These are phyloP conservation scores for Vitis hybrid DNA, from an alignment of 177 flowering plant species.

Conservation along the genomic window DNA sequence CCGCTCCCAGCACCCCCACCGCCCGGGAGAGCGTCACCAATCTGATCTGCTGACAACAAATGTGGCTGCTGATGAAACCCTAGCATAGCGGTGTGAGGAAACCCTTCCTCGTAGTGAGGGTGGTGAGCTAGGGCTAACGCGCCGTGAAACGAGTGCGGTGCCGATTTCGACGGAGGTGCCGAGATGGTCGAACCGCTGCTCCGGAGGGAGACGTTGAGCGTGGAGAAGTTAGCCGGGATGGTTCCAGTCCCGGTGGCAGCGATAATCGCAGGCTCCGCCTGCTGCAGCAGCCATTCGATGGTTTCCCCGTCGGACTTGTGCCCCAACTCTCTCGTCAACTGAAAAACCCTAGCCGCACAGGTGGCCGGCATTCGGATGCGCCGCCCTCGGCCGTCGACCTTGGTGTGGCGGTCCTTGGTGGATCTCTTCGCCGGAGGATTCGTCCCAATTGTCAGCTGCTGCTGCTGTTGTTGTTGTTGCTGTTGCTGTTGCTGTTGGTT, in stretches of 20 bases:
- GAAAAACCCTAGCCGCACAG: slow-evolving; percentile 86
- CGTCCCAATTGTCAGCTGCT: no score
- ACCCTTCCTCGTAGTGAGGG: slow-evolving; percentile 35
- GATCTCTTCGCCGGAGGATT: slow-evolving; percentile 37
- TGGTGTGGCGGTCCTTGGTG: slow-evolving; percentile 82
- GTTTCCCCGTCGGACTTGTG: slow-evolving; percentile 86
- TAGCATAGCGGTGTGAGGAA: slow-evolving; percentile 36
- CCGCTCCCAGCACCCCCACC: slow-evolving; percentile 18
- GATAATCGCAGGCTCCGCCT: slow-evolving; percentile 76
- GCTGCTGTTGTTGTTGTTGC: slow-evolving; percentile 16
- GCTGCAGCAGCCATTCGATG: slow-evolving; percentile 77
- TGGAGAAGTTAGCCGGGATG: slow-evolving; percentile 78
- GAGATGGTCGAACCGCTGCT: slow-evolving; percentile 58
- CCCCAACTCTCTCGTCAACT: slow-evolving; percentile 68
- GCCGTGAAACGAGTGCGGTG: slow-evolving; percentile 54
- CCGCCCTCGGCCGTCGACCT: slow-evolving; percentile 85
- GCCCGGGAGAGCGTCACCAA: slow-evolving; percentile 33
- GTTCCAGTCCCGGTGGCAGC: slow-evolving; percentile 86
- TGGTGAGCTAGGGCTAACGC: slow-evolving; percentile 52
- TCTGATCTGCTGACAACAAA: slow-evolving; percentile 41
- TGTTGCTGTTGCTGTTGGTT: slow-evolving; percentile 14
- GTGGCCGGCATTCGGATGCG: slow-evolving; percentile 88
- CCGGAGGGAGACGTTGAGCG: slow-evolving; percentile 67
- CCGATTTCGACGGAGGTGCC: slow-evolving; percentile 63
- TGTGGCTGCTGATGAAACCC: slow-evolving; percentile 56